Conservation (phyloP, 2,329 filamentous ascomycete genomes). For the Aspergillus sp. region DNA sequence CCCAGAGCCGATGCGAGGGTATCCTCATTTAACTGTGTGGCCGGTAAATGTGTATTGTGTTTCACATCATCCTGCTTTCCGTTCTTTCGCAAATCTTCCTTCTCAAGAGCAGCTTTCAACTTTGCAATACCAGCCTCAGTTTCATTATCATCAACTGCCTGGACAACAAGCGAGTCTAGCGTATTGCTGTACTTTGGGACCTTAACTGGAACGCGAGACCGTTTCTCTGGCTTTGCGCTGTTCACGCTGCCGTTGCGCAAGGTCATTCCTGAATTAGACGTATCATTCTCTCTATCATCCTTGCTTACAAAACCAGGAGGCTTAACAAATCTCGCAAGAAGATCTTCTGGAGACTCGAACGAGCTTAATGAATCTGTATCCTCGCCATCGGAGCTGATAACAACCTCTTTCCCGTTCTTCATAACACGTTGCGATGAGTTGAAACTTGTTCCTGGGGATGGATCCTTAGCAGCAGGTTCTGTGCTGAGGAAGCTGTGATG, state of each 20-base stretch:
- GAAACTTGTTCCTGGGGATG: constrained; percentile 27
- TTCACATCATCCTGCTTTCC: constrained; percentile 1
- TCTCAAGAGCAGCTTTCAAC: constrained; percentile 36
- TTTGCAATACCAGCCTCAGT: constrained; percentile 55
- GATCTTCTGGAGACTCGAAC: constrained; percentile 57
- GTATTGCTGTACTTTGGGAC: constrained; percentile 63
- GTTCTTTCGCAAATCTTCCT: neutral
- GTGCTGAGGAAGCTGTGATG: constrained; percentile 25
- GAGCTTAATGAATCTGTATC: constrained; percentile 60
- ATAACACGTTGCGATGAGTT: constrained; percentile 54
- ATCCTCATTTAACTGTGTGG: constrained; percentile 36
- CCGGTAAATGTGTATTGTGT: constrained; percentile 3
- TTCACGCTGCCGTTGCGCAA: constrained; percentile 21
- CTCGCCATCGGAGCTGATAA: constrained; percentile 74
- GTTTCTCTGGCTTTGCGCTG: constrained; percentile 21
- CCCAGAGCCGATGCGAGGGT: constrained; percentile 48
- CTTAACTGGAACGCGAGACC: constrained; percentile 2
- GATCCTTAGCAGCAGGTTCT: constrained; percentile 9
- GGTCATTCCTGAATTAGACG: constrained; percentile 11
- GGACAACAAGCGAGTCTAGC: constrained; percentile 62
- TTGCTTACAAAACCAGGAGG: constrained; percentile 15
- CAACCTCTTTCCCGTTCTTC: constrained; percentile 55
- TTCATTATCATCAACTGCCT: constrained; percentile 61
- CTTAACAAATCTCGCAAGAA: constrained; percentile 41
- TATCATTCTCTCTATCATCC: constrained; percentile 12